These are phyloP conservation scores for Aspergillus sp. DNA, from an alignment of 2,329 filamentous ascomycete genomes.

Conservation along the genomic window DNA sequence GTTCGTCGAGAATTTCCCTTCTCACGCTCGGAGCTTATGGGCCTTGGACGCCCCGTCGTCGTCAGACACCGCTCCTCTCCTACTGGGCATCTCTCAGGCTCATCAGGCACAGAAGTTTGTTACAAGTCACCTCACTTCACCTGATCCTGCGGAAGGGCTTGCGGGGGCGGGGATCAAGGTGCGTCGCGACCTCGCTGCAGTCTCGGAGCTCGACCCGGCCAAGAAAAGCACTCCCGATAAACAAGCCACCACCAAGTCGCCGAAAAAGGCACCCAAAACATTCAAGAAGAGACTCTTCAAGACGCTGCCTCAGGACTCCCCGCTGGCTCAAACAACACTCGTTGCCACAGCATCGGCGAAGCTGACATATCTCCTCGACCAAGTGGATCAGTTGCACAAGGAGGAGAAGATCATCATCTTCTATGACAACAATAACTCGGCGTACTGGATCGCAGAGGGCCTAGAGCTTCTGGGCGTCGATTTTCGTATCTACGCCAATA, in stretches of 20 bases:
- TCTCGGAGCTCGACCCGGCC: constrained; percentile 18
- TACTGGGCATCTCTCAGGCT: constrained; percentile 59
- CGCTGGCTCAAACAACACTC: constrained; percentile 61
- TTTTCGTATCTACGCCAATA: constrained; percentile 57
- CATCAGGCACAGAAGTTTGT: constrained; percentile 57
- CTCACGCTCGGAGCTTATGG: constrained; percentile 62
- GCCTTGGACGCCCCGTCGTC: constrained; percentile 56
- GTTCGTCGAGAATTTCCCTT: constrained; percentile 67
- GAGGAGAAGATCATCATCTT: constrained; percentile 88
- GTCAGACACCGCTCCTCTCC: constrained; percentile 43
- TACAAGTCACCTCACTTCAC: constrained; percentile 32
- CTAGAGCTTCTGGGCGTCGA: constrained; percentile 69
- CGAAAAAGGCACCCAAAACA: constrained; percentile 24
- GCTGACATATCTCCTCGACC: constrained; percentile 77
- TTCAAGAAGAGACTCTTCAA: constrained; percentile 28
- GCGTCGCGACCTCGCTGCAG: constrained; percentile 26
- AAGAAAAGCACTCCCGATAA: constrained; percentile 23
- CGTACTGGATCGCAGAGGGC: constrained; percentile 79
- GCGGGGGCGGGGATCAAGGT: constrained; percentile 41
- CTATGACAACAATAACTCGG: constrained; percentile 84
- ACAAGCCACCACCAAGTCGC: constrained; percentile 22
- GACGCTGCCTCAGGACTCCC: constrained; percentile 41
- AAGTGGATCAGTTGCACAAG: constrained; percentile 65
- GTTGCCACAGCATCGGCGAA: constrained; percentile 85
- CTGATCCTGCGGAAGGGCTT: constrained; percentile 41